Base-by-base conservation (phyloP, 192 early-diverging fungal genomes). In the Dissophora globulifera region DNA sequence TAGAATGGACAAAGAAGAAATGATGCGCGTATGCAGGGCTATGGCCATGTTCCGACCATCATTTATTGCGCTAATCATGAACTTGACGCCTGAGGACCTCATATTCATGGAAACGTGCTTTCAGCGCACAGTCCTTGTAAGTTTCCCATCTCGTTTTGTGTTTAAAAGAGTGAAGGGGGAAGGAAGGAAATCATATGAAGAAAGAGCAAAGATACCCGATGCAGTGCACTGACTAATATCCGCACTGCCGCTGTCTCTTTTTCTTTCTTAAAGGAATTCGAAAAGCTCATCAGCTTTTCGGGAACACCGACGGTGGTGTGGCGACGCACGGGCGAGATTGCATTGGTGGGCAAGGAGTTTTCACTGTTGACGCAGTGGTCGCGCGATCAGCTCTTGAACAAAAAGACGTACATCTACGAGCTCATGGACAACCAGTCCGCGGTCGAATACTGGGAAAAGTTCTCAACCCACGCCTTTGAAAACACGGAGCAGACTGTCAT, bases 51-150 rank as follows among this genome's bases (percentile, higher is more conserved):
- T 96, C 74, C 85, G 96, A 11, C 96, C 96, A 27, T 94, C 93
- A 3, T 94, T 96, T 63, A 93, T 98, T 71, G 94, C 95, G 6
- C 83, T 94, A 52, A 93, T 96, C 69, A 95, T 95, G 92, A 94
- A 96, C 72, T 78, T 98, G 64, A 93, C 94, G 4, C 92, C 92
- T 58, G 94, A 98, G 60, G 96, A 98, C 63, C 83, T 98, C 78
- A 82, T 96, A 25, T 96, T 96, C 69, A 95, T 95, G 94, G 96
- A 98, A 83, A 95, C 95, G 75, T 96, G 94, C 70, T 92, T 98
- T 56, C 96, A 96, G 72, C 86, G 96, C 47, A 95, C 95, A 12
- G 76, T 98, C 79, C 74, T 94, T 79, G 90, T 74, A 55, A 22
- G 1, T 20, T 48, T 48, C 6, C 15, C 22, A 48, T 20, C 6